phyloP scores from a whole-genome alignment of 2,329 filamentous ascomycete genomes.

The Fusarium pseudograminearum region DNA sequence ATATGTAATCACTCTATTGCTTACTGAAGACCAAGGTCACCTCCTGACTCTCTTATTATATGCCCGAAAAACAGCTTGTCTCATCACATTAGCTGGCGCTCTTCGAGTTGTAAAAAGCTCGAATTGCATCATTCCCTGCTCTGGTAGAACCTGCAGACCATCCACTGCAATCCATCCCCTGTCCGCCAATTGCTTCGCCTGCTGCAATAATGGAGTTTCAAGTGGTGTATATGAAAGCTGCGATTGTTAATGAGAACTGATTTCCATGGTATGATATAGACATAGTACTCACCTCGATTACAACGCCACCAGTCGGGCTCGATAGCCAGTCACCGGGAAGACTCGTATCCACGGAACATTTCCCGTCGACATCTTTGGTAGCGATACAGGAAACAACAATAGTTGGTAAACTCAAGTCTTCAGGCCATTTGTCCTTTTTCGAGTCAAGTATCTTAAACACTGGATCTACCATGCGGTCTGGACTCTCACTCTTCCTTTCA shows the following conservation, averaged over 20 bases:
- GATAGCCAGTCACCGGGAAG: background rate
- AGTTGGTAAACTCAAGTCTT: background rate
- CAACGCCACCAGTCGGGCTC: constrained; percentile 11
- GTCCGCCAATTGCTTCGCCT: background rate
- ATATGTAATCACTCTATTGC: background rate
- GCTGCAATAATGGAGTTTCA: background rate
- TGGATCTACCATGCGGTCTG: background rate
- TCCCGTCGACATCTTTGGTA: background rate
- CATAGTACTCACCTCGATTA: background rate
- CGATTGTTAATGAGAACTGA: accelerated
- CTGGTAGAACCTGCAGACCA: constrained; percentile 16
- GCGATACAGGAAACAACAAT: constrained; percentile 1
- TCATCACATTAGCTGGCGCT: constrained; percentile 1
- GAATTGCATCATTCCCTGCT: constrained; percentile 25
- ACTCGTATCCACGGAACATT: constrained; percentile 10
- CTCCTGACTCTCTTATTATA: background rate
- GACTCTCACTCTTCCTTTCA: background rate
- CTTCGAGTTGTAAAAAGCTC: constrained; percentile 13
- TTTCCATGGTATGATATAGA: accelerated
- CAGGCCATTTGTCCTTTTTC: background rate
- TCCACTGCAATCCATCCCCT: constrained; percentile 20
- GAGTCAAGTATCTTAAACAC: background rate
- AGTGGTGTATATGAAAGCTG: constrained; percentile 15
- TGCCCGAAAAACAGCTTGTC: background rate
- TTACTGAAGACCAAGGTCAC: background rate